A percentile compares a stretch with the other conserved stretches of the same genome.
These are phyloP conservation scores for Podaxis sp. DNA, from an alignment of 768 basidiomycete genomes.

Conservation along the genomic window DNA sequence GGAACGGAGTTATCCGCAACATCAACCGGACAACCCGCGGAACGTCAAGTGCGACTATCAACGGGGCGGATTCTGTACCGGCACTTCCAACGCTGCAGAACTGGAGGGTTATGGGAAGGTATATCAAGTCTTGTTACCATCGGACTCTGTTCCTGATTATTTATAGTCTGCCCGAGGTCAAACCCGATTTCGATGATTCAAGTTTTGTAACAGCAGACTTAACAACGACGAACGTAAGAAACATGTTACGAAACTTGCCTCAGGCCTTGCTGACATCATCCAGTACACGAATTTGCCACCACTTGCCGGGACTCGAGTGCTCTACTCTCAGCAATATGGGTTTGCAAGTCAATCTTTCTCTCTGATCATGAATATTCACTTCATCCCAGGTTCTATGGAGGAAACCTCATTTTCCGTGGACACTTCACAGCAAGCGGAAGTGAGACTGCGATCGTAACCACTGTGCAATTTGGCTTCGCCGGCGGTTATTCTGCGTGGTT, in stretches of 20 bases:
- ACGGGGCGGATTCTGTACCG: conserved; percentile 18
- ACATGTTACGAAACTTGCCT: not conserved
- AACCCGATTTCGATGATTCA: conserved; percentile 55
- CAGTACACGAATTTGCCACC: conserved; percentile 53
- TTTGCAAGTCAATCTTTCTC: conserved; percentile 19
- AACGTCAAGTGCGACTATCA: conserved; percentile 28
- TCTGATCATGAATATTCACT: not conserved
- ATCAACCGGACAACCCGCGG: conserved; percentile 29
- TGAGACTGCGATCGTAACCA: conserved; percentile 45
- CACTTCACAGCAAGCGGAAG: conserved; percentile 49
- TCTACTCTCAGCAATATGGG: conserved; percentile 57
- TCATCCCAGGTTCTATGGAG: conserved; percentile 46
- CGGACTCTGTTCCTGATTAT: conserved; percentile 19
- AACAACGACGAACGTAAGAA: conserved; percentile 66
- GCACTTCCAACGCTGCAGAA: conserved; percentile 34
- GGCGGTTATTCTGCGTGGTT: conserved; percentile 55
- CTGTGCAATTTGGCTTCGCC: conserved; percentile 50
- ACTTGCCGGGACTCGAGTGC: conserved; percentile 39
- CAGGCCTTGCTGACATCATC: not conserved
- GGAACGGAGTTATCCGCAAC: conserved; percentile 37
- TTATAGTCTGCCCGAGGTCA: conserved; percentile 75
- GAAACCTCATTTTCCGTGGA: conserved; percentile 53
- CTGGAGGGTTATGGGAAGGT: conserved; percentile 54
- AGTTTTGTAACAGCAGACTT: conserved; percentile 67
- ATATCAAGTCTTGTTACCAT: not conserved